Conservation (phyloP, 345 rosid species). For the Mangifera indica region DNA sequence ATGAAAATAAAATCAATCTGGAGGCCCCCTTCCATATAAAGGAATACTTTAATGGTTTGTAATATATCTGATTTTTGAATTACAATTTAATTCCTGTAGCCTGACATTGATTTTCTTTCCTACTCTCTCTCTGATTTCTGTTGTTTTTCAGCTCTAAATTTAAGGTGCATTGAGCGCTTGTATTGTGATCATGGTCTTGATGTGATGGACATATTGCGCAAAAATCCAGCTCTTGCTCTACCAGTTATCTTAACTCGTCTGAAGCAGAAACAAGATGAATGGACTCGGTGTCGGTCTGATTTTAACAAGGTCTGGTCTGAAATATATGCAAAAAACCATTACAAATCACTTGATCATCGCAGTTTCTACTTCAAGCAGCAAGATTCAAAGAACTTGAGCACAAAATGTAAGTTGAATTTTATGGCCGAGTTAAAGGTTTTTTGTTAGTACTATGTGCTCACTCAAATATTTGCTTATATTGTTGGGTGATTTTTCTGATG, state of each 20-base stretch:
- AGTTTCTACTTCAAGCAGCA: slow-evolving; percentile 99
- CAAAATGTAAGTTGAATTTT: slow-evolving; percentile 64
- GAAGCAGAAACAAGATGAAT: slow-evolving; percentile 97
- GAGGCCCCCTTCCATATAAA: slow-evolving; percentile 59
- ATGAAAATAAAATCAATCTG: slow-evolving; percentile 54
- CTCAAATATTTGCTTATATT: too few relatives aligned
- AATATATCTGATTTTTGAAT: slow-evolving; percentile 11
- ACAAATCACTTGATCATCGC: slow-evolving; percentile 96
- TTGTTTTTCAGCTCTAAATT: slow-evolving; percentile 57
- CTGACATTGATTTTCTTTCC: slow-evolving; percentile 8
- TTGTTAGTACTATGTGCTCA: too few relatives aligned
- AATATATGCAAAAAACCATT: slow-evolving; percentile 85
- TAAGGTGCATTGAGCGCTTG: slow-evolving; percentile 90
- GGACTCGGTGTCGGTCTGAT: slow-evolving; percentile 88
- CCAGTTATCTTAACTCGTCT: slow-evolving; percentile 78
- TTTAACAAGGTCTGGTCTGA: slow-evolving; percentile 98
- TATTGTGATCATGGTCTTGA: slow-evolving; percentile 99
- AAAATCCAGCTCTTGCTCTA: slow-evolving; percentile 72
- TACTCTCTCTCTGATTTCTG: slow-evolving; percentile 13
- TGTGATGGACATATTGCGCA: slow-evolving; percentile 79
- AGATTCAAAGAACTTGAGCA: slow-evolving; percentile 92
- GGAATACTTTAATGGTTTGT: slow-evolving; percentile 79
- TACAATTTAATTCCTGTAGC: slow-evolving; percentile 15
- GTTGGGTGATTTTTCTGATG: neutral
- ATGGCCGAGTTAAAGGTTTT: neutral